Conservation (phyloP, 164 flowering plant genomes). For the Cinnamomum micranthum region DNA sequence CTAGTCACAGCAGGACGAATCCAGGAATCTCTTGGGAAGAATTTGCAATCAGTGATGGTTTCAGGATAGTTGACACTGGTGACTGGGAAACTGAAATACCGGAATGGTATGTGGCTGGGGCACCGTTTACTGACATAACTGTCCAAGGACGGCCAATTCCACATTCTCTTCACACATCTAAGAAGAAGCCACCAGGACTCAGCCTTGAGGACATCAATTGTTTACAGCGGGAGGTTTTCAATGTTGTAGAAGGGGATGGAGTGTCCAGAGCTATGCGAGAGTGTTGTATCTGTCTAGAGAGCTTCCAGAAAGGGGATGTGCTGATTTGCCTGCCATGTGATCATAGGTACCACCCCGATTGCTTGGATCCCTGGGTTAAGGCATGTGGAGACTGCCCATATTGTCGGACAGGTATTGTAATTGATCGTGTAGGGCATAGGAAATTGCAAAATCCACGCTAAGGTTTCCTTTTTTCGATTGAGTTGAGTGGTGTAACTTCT, state of each 20-base stretch:
- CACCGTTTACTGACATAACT: conserved; percentile 13
- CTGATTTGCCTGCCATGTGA: conserved; percentile 54
- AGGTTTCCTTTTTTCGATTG: neutral
- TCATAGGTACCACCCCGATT: conserved; percentile 63
- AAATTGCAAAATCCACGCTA: neutral
- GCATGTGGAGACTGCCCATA: conserved; percentile 85
- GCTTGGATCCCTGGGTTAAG: conserved; percentile 73
- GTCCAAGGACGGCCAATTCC: conserved; percentile 15
- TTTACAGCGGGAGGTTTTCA: conserved; percentile 40
- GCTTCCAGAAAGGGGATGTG: conserved; percentile 49
- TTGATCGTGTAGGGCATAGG: neutral
- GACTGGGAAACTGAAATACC: conserved; percentile 47
- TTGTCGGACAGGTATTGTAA: conserved; percentile 47
- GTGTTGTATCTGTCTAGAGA: conserved; percentile 48
- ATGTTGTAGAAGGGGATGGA: conserved; percentile 12
- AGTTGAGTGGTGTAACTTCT: no score
- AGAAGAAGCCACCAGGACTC: conserved; percentile 63
- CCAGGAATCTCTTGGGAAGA: conserved; percentile 21
- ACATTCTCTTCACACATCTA: conserved; percentile 15
- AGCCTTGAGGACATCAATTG: conserved; percentile 39
- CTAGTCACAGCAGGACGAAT: conserved; percentile 37
- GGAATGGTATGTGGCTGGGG: conserved; percentile 18
- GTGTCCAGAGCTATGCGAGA: conserved; percentile 5
- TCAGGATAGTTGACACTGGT: conserved; percentile 31
- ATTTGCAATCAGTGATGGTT: conserved; percentile 27